A percentile compares a stretch with the other conserved stretches of the same genome.
Conservation (phyloP, 2,329 filamentous ascomycete species). For the Botrytis fabae region DNA sequence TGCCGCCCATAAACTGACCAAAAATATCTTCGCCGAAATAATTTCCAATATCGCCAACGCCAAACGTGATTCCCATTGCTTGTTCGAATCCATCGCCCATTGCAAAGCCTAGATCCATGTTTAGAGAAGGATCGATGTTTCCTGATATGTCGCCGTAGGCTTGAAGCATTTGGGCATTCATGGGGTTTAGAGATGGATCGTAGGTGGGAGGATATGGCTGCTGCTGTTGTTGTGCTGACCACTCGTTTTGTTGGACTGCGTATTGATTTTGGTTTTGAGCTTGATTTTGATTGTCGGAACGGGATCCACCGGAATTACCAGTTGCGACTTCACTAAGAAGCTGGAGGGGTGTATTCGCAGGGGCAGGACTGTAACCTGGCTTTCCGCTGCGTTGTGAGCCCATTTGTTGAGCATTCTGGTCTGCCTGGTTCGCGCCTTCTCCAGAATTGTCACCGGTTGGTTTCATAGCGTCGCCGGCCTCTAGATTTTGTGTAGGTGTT, state of each 20-base stretch:
- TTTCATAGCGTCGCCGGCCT: background rate
- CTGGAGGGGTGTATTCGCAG: slow-evolving; percentile 43
- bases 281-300: slow-evolving; percentile 31
- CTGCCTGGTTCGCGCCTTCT: slow-evolving; percentile 4
- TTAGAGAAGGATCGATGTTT: slow-evolving; percentile 39
- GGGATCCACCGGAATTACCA: slow-evolving; percentile 37
- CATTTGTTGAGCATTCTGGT: background rate
- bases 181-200: slow-evolving; percentile 27
- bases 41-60: slow-evolving; percentile 37
- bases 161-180: slow-evolving; percentile 27
- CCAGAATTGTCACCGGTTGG: background rate
- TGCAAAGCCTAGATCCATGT: slow-evolving; percentile 35
- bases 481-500: background rate
- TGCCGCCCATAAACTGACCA: slow-evolving; percentile 28
- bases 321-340: slow-evolving; percentile 46
- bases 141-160: slow-evolving; percentile 25
- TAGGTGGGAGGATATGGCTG: slow-evolving; percentile 27
- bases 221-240: slow-evolving; percentile 30
- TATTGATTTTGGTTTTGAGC: slow-evolving; percentile 33
- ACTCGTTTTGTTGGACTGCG: slow-evolving; percentile 30
- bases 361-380: slow-evolving; percentile 36
- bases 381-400: slow-evolving; percentile 27
- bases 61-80: slow-evolving; percentile 40
- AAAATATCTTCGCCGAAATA: slow-evolving; percentile 40
- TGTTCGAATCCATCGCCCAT: slow-evolving; percentile 42